Evolutionary conservation across 2,329 filamentous ascomycete species (phyloP), one percentile per base, ranked within the genome.

Genomic region (Dendrostoma leiphaemia): DNA sequence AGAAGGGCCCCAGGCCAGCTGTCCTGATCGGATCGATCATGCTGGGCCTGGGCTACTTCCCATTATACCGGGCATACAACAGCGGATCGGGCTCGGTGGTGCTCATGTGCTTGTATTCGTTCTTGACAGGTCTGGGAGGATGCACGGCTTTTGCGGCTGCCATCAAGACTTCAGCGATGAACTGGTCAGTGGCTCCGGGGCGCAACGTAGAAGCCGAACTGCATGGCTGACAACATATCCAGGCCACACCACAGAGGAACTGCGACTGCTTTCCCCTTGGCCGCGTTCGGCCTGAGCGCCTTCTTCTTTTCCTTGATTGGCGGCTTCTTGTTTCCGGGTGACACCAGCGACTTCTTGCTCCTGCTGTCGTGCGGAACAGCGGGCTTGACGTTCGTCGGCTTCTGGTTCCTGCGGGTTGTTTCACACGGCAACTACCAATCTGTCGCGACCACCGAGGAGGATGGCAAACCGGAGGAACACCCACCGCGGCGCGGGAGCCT

Each of bases 301-400:
- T 94, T 99, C 73, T 96, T 97, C 76, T 99, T 97, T 74, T 93
- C 94, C 0, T 79, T 86, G 2, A 72, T 95, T 31, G 90, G 91
- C 21, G 83, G 84, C 17, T 67, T 95, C 44, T 75, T 90, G 37
- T 92, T 96, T 66, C 89, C 90, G 2, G 90, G 91, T 35, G 85
- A 95, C 64, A 94, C 91, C 1, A 87, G 88, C 52, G 82, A 83
- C 35, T 92, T 97, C 63, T 78, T 99, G 54, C 76, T 93, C 60
- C 75, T 97, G 26, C 78, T 99, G 37, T 85, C 91, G 3, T 78
- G 84, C 59, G 92, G 91, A 15, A 97, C 93, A 1, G 89, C 86
- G 57, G 72, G 80, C 46, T 78, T 97, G 63, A 87, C 88, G 4
- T 81, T 95, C 50, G 67, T 85, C 23, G 88, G 90, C 21, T 90